Evolutionary conservation across 345 rosid genomes (phyloP).

Genomic region (Pugionium dolabratum): DNA sequence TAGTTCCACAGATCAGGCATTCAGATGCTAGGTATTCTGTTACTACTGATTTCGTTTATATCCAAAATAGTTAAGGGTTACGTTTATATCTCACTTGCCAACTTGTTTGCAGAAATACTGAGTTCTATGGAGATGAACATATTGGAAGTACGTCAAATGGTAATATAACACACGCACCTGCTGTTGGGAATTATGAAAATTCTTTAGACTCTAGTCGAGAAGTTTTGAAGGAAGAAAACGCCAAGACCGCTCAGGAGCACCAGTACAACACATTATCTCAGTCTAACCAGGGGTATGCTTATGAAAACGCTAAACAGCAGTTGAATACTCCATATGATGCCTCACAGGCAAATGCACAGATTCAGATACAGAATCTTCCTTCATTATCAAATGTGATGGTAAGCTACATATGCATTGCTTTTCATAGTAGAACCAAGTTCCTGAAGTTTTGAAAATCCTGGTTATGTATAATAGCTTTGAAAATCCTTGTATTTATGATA

Average conservation of each 20-base stretch:
- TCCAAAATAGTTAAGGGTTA: neutral
- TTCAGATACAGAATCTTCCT: too few relatives aligned
- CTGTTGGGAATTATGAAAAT: constrained; percentile 58
- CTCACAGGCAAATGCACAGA: constrained; percentile 66
- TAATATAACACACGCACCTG: constrained; percentile 53
- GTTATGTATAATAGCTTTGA: too few relatives aligned
- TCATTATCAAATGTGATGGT: constrained; percentile 81
- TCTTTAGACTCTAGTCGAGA: constrained; percentile 63
- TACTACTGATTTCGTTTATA: neutral
- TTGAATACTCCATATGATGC: constrained; percentile 59
- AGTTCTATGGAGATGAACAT: constrained; percentile 75
- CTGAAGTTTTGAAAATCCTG: too few relatives aligned
- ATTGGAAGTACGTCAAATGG: constrained; percentile 58
- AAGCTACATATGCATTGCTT: constrained; percentile 34
- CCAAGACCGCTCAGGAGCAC: constrained; percentile 61
- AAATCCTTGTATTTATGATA: neutral
- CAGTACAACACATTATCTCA: constrained; percentile 75
- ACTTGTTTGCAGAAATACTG: constrained; percentile 57
- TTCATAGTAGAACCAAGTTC: too few relatives aligned
- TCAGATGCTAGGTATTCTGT: constrained; percentile 63
- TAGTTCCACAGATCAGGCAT: constrained; percentile 48
- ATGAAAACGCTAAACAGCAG: constrained; percentile 62
- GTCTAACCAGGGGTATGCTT: constrained; percentile 62
- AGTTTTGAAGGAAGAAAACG: constrained; percentile 60
- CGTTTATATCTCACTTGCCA: neutral